A percentile compares a stretch with the other conserved stretches of the same genome.
phyloP scores from a whole-genome alignment of 139 green algal species.

The Micromonas pusilla region DNA sequence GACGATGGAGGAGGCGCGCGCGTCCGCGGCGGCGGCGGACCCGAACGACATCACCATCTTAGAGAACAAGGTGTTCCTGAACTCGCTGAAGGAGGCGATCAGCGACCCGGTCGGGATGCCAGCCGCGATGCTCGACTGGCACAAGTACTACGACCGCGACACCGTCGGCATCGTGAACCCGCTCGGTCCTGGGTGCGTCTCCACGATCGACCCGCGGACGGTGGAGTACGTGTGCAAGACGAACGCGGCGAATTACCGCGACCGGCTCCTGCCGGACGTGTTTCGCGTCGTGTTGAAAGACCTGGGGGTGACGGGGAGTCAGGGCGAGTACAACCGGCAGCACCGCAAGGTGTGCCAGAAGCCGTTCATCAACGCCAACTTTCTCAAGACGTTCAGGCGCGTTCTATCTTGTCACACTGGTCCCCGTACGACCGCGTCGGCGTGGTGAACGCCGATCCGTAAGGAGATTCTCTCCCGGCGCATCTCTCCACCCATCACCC shows the following conservation, averaged over 20 bases:
- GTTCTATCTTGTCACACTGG: no score
- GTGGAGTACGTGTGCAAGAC: slow-evolving; percentile 54
- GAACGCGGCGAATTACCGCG: slow-evolving; percentile 57
- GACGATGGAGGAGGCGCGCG: not conserved
- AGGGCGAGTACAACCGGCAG: slow-evolving; percentile 60
- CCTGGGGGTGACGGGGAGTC: slow-evolving; percentile 58
- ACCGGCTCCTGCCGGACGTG: slow-evolving; percentile 57
- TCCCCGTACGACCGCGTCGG: not conserved
- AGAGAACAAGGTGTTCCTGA: slow-evolving; percentile 15
- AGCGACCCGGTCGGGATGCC: slow-evolving; percentile 19
- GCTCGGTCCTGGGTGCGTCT: slow-evolving; percentile 25
- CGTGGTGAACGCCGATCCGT: not conserved
- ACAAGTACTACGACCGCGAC: not conserved
- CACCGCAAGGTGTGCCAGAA: slow-evolving; percentile 58
- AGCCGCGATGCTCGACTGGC: slow-evolving; percentile 27
- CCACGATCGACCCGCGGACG: slow-evolving; percentile 41
- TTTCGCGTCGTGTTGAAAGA: slow-evolving; percentile 62
- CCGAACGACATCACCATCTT: not conserved
- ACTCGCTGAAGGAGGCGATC: slow-evolving; percentile 5
- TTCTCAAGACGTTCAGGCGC: slow-evolving; percentile 11
- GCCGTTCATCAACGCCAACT: slow-evolving; percentile 49
- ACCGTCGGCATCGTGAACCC: slow-evolving; percentile 24
- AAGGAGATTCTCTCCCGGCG: no score
- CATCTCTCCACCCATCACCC: no score
- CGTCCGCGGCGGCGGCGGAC: not conserved